These are phyloP conservation scores for Rhodosporidiobolus odoratus DNA, from an alignment of 768 basidiomycete species.

Conservation along the genomic window DNA sequence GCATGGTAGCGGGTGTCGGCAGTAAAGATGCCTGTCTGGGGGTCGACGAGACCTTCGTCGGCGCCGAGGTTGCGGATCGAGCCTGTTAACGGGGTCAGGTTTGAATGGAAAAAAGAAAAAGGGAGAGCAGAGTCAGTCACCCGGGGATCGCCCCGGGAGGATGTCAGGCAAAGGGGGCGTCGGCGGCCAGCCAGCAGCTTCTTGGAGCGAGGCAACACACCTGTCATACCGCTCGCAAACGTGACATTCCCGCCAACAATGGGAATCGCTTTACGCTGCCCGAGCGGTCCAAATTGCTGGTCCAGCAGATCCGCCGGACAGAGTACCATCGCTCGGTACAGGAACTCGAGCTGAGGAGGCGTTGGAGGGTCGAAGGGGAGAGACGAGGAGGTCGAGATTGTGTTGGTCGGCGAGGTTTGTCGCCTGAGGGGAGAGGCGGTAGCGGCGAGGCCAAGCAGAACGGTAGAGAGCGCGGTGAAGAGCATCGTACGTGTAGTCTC, in stretches of 20 bases:
- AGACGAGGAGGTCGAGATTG: background rate
- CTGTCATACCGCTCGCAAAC: background rate
- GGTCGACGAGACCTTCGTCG: slow-evolving; percentile 17
- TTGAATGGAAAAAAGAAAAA: background rate
- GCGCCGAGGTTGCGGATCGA: slow-evolving; percentile 19
- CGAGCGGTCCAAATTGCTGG: slow-evolving; percentile 3
- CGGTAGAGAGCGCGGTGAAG: background rate
- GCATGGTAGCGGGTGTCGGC: slow-evolving; percentile 22
- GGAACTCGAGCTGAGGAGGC: slow-evolving; percentile 12
- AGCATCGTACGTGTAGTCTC: background rate
- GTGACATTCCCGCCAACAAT: slow-evolving; percentile 6
- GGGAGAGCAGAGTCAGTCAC: background rate
- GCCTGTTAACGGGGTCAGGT: background rate
- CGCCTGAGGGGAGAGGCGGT: background rate
- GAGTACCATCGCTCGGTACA: slow-evolving; percentile 5
- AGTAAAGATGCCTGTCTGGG: slow-evolving; percentile 20
- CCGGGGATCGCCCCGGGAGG: too few relatives aligned
- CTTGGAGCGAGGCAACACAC: background rate
- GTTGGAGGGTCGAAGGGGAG: slow-evolving; percentile 3
- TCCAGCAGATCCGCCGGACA: slow-evolving; percentile 13
- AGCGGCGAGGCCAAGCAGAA: background rate
- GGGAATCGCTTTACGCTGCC: slow-evolving; percentile 15
- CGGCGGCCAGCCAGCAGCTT: too few relatives aligned
- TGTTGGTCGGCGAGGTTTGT: background rate
- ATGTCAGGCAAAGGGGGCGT: too few relatives aligned